Base-by-base conservation (phyloP, 129 eudicot species). In the Chrysanthemum makinoi region DNA sequence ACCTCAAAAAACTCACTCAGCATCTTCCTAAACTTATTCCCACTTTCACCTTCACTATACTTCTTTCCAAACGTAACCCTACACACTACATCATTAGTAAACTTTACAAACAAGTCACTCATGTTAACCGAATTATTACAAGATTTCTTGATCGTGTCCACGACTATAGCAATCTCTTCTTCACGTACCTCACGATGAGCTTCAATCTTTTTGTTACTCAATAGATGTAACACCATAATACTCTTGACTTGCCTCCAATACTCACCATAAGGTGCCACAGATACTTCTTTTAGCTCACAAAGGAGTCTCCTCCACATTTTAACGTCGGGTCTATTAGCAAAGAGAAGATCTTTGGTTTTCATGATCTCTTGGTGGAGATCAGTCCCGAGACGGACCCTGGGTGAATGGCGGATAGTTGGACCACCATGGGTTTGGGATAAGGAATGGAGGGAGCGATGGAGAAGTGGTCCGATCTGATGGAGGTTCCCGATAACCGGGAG, bases 401-500 rank as follows among this genome's bases (percentile, higher is more conserved):
- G 77, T 69, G 91, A 17, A 91, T 83, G 56, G 78, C 86, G n/a
- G n/a, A 83, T 87, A 65, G 79, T 39, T 0, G 86, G 86, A 19
- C 91, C 95, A 15, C 96, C 91, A n/a, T 83, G 70, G 53, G 24
- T 69, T 81, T 44, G 74, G 39, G 96, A 72, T 35, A 88, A 28
- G 1, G 83, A 5, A 3, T 80, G 79, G 69, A 91, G 88, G 4
- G 89, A 72, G 50, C 56, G 86, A 80, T 91, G 90, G 51, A 88
- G 85, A 49, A 48, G 61, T 4, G 33, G 51, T 15, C 93, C 86
- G 3, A 91, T 64, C 14, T 84, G 90, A 75, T 84, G 95, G 73
- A 91, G 68, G 78, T 88, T 86, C 15, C 97, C 96, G n/a, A 91
- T 78, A 24, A 88, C 43, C 13, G 97, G 95, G 1, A 91, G 79